Percentiles rank a stretch among this genome's conserved stretches.
Evolutionary conservation across 2,329 filamentous ascomycete species (phyloP).

Genomic region (Claviceps purpurea): DNA sequence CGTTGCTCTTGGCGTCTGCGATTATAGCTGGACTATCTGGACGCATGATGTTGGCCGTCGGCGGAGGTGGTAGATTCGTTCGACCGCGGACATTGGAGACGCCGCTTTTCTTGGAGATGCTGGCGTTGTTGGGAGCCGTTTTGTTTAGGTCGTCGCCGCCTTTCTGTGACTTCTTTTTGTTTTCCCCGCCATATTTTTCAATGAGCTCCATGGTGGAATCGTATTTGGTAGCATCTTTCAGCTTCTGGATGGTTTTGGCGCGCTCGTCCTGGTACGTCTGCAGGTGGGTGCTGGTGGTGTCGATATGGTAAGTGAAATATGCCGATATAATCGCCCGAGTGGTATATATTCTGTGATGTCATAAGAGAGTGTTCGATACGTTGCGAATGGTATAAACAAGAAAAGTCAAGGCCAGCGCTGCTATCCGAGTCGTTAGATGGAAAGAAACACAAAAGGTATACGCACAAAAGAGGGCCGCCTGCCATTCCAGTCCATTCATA

Average conservation of each 20-base stretch:
- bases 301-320: slow-evolving; percentile 73
- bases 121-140: background rate
- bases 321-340: slow-evolving; percentile 52
- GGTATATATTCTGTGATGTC: slow-evolving; percentile 57
- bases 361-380: background rate
- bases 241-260: slow-evolving; percentile 76
- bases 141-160: slow-evolving; percentile 3
- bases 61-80: slow-evolving; percentile 41
- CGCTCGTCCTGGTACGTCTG: slow-evolving; percentile 68
- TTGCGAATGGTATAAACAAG: background rate
- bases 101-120: slow-evolving; percentile 7
- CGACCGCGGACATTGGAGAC: slow-evolving; percentile 13
- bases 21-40: slow-evolving; percentile 11
- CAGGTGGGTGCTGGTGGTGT: slow-evolving; percentile 52
- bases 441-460: background rate
- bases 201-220: slow-evolving; percentile 86
- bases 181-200: slow-evolving; percentile 78
- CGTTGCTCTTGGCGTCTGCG: background rate
- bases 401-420: background rate
- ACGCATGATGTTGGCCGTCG: slow-evolving; percentile 49
- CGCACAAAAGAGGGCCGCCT: slow-evolving; percentile 66
- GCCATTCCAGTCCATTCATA: slow-evolving; percentile 67
- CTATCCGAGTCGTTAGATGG: too few relatives aligned
- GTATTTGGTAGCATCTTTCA: slow-evolving; percentile 92
- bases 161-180: slow-evolving; percentile 17